Evolutionary conservation across 1,284 basidiomycete genomes (phyloP).

Genomic region (Ustilago lituana): DNA sequence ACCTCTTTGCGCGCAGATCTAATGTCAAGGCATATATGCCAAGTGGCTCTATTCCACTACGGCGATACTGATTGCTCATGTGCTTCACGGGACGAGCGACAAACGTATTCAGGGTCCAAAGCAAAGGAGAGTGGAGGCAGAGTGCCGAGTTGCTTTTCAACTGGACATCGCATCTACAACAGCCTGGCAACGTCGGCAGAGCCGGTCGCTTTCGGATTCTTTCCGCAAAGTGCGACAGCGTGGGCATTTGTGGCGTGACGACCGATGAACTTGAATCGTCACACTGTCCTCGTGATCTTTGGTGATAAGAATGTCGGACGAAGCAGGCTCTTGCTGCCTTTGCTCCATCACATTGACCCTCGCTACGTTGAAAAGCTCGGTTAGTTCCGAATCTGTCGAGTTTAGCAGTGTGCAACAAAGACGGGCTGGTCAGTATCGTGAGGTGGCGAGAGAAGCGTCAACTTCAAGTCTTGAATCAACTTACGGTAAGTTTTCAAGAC

Average conservation of each 20-base stretch:
- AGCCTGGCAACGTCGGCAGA: slow-evolving; percentile 32
- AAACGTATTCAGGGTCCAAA: no score
- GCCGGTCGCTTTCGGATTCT: slow-evolving; percentile 23
- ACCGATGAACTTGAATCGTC: slow-evolving; percentile 33
- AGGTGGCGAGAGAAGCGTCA: neutral
- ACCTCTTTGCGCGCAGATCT: no score
- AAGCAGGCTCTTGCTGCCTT: neutral
- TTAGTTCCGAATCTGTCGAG: slow-evolving; percentile 28
- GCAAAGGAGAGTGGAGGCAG: slow-evolving; percentile 1
- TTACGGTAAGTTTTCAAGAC: neutral
- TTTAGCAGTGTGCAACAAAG: no score
- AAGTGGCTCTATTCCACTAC: no score
- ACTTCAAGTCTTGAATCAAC: no score
- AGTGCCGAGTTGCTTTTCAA: neutral
- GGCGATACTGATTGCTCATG: no score
- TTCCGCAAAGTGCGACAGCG: slow-evolving; percentile 52
- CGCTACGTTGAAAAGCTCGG: slow-evolving; percentile 56
- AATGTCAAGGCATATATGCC: no score
- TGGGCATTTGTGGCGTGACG: slow-evolving; percentile 51
- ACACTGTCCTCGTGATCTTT: slow-evolving; percentile 12
- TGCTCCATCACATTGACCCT: slow-evolving; percentile 31
- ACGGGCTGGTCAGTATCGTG: no score
- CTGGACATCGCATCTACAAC: slow-evolving; percentile 16
- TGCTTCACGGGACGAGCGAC: no score
- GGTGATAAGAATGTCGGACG: neutral